A percentile compares a stretch with the other conserved stretches of the same genome.
phyloP scores from a whole-genome alignment of 192 early-diverging fungal genomes.

The Neocallimastix lanati region DNA sequence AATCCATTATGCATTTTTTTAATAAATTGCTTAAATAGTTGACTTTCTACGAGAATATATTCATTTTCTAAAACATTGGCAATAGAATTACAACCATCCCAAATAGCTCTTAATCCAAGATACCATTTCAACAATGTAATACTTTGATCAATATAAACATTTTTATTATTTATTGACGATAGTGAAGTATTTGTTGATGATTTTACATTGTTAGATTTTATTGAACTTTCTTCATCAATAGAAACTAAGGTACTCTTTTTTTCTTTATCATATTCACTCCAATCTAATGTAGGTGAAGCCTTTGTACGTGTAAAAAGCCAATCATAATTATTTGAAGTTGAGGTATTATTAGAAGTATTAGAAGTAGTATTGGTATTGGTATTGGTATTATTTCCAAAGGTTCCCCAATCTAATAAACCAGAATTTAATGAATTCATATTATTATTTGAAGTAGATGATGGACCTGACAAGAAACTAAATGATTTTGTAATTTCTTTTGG shows the following conservation, averaged over 20 bases:
- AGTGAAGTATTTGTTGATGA: not conserved
- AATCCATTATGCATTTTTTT: slow-evolving; percentile 21
- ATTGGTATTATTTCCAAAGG: not conserved
- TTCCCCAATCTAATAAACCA: not conserved
- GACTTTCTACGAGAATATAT: slow-evolving; percentile 19
- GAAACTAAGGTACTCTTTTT: not conserved
- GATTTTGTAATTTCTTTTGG: slow-evolving; percentile 1
- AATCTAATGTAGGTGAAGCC: not conserved
- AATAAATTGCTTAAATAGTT: slow-evolving; percentile 25
- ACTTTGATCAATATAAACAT: slow-evolving; percentile 9
- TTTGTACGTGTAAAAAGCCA: not conserved
- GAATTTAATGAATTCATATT: not conserved
- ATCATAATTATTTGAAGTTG: not conserved
- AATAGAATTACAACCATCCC: slow-evolving; percentile 25
- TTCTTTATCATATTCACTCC: not conserved
- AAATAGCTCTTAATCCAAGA: slow-evolving; percentile 37
- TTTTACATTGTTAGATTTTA: not conserved
- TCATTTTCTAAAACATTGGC: slow-evolving; percentile 22
- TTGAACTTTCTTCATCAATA: not conserved
- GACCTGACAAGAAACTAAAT: slow-evolving; percentile 7
- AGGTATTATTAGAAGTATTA: not conserved
- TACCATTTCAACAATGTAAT: slow-evolving; percentile 33
- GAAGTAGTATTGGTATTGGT: not conserved
- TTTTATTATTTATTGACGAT: not conserved
- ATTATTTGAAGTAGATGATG: slow-evolving; percentile 3